Base-by-base conservation (phyloP, 495 filamentous ascomycete species). In the Sporormia fimetaria region DNA sequence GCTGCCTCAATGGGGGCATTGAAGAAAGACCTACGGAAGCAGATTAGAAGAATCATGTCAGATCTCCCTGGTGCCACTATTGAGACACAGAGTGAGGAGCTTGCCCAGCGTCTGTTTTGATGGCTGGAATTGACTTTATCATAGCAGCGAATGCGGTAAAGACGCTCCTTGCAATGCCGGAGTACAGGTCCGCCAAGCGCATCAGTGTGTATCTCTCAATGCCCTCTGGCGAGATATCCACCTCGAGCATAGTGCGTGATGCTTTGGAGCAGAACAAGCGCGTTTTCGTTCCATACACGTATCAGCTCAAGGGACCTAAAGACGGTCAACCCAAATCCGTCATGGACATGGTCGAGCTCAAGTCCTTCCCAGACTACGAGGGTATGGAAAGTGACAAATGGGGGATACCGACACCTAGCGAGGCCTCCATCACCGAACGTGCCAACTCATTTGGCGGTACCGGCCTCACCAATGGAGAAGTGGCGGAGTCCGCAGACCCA, bases 121-220 rank as follows among this genome's bases (percentile, higher is more conserved):
- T n/a, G n/a, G n/a, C n/a, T n/a, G n/a, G n/a, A n/a, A n/a, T n/a
- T n/a, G n/a, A n/a, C n/a, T n/a, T n/a, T n/a, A n/a, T n/a, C n/a
- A n/a, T n/a, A 11, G n/a, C 15, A 4, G 17, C 8, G n/a, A 60
- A 59, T 41, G 75, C 76, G 3, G 70, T 69, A 36, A 68, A 68
- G 34, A 66, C 67, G 8, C 57, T 93, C 21, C 60, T 76, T n/a
- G 63, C 69, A 11, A 57, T 76, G 33, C 63, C 74, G 8, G 71
- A 78, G 44, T 95, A 92, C 54, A 65, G 68, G 25, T 65, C 73
- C 29, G 85, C 87, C 21, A 70, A 71, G 41, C 68, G 76, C 18
- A 72, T 96, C 47, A 81, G 85, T 39, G 69, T 96, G 20, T 98
- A 92, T 58, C 67, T 98, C 14, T 93, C 90, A 9, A 98, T 98